These are phyloP conservation scores for Naganishia friedmannii DNA, from an alignment of 768 basidiomycete species.

Conservation along the genomic window DNA sequence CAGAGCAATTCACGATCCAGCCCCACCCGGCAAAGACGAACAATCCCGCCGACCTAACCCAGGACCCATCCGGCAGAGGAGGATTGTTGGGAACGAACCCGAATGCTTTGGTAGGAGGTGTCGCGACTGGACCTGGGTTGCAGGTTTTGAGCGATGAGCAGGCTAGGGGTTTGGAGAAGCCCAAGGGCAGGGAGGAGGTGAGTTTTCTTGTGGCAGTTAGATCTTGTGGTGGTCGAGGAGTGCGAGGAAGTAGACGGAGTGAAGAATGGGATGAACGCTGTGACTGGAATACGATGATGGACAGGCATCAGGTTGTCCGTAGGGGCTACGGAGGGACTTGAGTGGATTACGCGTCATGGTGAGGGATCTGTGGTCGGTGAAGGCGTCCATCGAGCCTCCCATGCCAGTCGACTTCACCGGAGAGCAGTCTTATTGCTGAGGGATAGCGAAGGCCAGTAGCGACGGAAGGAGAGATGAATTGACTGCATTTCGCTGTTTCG, in stretches of 20 bases:
- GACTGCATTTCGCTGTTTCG: no score
- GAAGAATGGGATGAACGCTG: neutral
- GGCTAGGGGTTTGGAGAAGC: constrained; percentile 47
- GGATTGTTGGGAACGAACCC: constrained; percentile 41
- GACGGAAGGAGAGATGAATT: no score
- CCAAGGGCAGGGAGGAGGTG: constrained; percentile 51
- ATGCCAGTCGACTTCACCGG: no score
- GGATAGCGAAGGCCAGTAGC: no score
- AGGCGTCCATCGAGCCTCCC: no score
- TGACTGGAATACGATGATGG: no score
- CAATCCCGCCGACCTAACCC: constrained; percentile 46
- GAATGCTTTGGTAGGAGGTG: constrained; percentile 39
- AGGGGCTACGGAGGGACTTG: no score
- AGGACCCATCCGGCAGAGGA: constrained; percentile 31
- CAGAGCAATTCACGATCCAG: constrained; percentile 46
- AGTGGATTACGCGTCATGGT: no score
- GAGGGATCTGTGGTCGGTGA: no score
- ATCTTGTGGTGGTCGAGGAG: neutral
- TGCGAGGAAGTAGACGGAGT: neutral
- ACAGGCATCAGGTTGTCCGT: no score
- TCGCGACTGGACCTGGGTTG: constrained; percentile 41
- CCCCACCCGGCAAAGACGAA: constrained; percentile 52
- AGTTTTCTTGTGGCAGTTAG: constrained; percentile 26
- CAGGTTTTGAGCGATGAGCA: constrained; percentile 42
- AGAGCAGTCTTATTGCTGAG: no score